Evolutionary conservation across 768 basidiomycete species (phyloP).

Genomic region (Trametes meyenii): DNA sequence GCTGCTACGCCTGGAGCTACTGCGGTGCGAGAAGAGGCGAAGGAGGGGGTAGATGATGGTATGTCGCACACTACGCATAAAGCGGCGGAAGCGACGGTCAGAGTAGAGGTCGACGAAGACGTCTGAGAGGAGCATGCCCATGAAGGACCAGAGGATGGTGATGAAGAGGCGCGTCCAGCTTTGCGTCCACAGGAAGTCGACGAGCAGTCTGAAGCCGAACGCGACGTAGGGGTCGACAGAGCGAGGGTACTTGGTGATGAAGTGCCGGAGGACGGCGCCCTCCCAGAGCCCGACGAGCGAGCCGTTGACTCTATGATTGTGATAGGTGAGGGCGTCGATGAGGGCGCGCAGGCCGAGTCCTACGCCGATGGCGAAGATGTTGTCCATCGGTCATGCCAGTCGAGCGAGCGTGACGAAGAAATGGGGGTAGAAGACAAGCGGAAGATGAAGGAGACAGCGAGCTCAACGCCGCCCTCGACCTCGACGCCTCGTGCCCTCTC

Average conservation of each 20-base stretch:
- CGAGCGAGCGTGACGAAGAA: background rate
- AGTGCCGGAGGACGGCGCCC: conserved; percentile 73
- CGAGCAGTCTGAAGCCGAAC: conserved; percentile 66
- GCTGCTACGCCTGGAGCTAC: background rate
- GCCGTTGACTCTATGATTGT: conserved; percentile 56
- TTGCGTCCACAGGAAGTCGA: conserved; percentile 71
- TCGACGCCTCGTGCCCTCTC: conserved; percentile 13
- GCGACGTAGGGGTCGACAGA: conserved; percentile 74
- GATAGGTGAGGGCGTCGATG: conserved; percentile 52
- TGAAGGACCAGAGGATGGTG: conserved; percentile 54
- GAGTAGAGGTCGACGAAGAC: conserved; percentile 49
- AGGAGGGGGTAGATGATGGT: conserved; percentile 26
- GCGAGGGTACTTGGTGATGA: conserved; percentile 63
- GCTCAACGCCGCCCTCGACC: conserved; percentile 3
- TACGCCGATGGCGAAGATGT: conserved; percentile 64
- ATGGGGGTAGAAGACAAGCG: background rate
- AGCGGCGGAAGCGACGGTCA: conserved; percentile 39
- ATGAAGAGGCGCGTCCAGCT: conserved; percentile 48
- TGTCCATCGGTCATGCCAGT: conserved; percentile 56
- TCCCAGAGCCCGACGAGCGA: conserved; percentile 80
- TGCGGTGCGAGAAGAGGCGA: conserved; percentile 13
- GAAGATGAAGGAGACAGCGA: conserved; percentile 3
- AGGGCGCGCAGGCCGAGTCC: conserved; percentile 69
- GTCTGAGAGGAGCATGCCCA: conserved; percentile 58
- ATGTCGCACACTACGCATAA: conserved; percentile 31